phyloP scores from a whole-genome alignment of 768 basidiomycete genomes.

The Phylloporus scabripes region DNA sequence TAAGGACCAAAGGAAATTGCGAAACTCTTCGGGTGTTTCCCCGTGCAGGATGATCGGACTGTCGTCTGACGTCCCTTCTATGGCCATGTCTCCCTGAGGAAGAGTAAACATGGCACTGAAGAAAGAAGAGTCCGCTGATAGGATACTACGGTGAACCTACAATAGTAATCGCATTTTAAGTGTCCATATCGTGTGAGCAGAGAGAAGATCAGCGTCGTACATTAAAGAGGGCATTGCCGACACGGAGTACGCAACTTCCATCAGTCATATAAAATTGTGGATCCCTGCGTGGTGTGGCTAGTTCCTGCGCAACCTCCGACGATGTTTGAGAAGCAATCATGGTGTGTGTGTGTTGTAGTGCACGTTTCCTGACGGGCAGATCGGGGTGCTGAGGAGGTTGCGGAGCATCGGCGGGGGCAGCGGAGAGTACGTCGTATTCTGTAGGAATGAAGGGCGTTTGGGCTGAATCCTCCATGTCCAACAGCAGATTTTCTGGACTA shows the following conservation, averaged over 20 bases:
- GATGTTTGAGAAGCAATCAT: slow-evolving; percentile 1
- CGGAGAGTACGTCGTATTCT: slow-evolving; percentile 12
- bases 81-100: slow-evolving; percentile 47
- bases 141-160: slow-evolving; percentile 54
- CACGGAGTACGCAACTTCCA: slow-evolving; percentile 61
- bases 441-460: slow-evolving; percentile 19
- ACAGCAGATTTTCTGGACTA: neutral
- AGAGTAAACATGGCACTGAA: slow-evolving; percentile 65
- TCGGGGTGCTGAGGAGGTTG: slow-evolving; percentile 6
- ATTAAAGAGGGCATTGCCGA: slow-evolving; percentile 64
- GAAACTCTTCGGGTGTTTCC: slow-evolving; percentile 61
- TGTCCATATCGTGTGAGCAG: neutral
- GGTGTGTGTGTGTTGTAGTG: slow-evolving; percentile 6
- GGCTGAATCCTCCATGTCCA: slow-evolving; percentile 13
- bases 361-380: slow-evolving; percentile 8
- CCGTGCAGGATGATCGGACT: slow-evolving; percentile 60
- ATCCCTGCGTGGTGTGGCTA: slow-evolving; percentile 33
- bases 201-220: slow-evolving; percentile 39
- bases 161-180: slow-evolving; percentile 1
- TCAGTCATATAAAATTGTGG: slow-evolving; percentile 59
- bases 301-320: slow-evolving; percentile 6
- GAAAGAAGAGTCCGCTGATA: slow-evolving; percentile 59
- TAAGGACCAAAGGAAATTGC: slow-evolving; percentile 69
- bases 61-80: slow-evolving; percentile 59
- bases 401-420: neutral